Base-by-base conservation (phyloP, 331 rosid genomes). In the Malus hybrid region DNA sequence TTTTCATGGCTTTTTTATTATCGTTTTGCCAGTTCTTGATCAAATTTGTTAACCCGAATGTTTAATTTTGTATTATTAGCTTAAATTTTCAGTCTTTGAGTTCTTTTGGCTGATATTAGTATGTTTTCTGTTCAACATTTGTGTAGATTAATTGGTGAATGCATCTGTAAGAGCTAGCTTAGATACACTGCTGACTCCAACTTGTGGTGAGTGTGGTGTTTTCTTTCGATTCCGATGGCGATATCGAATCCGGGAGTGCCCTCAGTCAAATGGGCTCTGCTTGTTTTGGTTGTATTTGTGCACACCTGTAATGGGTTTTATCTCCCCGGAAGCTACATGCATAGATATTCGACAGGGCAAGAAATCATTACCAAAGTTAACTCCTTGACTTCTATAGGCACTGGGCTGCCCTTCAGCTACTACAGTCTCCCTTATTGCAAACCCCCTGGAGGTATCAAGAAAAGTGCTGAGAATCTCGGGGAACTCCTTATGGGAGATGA, bases 401-500 rank as follows among this genome's bases (percentile, higher is more conserved):
- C 98, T 2, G 98, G 91, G 89, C 96, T 93, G 83, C 98, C 98
- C 56, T 93, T 88, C 73, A 82, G 88, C 84, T 93, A 93, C 74
- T 93, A 91, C 79, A 89, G 85, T 81, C 97, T 93, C 65, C 98
- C 98, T 18, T 93, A 91, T 79, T 93, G 98, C 84, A 0, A 71
- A 48, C 96, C 97, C n/a, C 27, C 6, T 0, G 83, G 54, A 1
- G 97, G 96, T 67, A 27, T 93, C 71, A 93, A 93, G 96, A 91
- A 93, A 68, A 93, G 96, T 63, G 98, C 98, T 0, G 97, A 93
- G 91, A 93, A 93, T 91, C 98, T 93, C 22, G 98, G 97, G 48
- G 98, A 93, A 48, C 90, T 93, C 56, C 97, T 93, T 36, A 89
- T 91, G 98, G 98, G 98, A 48, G 97, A 93, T 85, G 97, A 89